phyloP scores from a whole-genome alignment of 2,329 filamentous ascomycete species.

The Passalora sequoiae region DNA sequence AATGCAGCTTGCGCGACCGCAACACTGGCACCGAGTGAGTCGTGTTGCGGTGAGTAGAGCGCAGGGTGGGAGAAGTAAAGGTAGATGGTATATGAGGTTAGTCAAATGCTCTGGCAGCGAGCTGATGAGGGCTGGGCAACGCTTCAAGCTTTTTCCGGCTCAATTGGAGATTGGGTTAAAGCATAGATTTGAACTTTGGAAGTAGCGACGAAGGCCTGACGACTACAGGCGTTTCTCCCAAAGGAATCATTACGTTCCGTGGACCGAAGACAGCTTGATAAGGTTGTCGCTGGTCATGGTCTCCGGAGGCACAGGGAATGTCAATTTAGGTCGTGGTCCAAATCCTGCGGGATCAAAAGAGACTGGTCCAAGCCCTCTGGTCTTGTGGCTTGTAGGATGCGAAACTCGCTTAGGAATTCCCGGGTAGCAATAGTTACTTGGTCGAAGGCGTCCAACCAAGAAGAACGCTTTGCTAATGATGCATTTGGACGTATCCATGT shows the following conservation, averaged over 20 bases:
- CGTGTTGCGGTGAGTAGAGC: neutral
- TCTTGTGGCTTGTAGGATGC: neutral
- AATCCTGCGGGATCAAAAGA: constrained; percentile 1
- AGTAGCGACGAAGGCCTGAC: constrained; percentile 1
- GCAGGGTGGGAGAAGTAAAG: constrained; percentile 3
- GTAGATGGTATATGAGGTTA: constrained; percentile 3
- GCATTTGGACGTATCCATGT: no score
- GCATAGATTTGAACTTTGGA: constrained; percentile 1
- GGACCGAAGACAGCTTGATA: no score
- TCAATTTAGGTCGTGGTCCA: neutral
- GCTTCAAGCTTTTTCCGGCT: neutral
- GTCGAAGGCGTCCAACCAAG: neutral
- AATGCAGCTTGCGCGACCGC: neutral
- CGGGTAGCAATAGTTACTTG: neutral
- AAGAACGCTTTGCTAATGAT: no score
- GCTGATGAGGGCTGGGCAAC: neutral
- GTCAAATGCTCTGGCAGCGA: neutral
- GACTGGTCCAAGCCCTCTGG: neutral
- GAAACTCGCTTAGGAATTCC: neutral
- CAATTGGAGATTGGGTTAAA: constrained; percentile 6
- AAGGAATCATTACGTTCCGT: no score
- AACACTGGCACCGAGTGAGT: neutral
- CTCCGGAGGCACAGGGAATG: neutral
- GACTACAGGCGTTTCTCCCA: no score
- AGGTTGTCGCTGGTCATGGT: constrained; percentile 6